Conservation (phyloP, 148 eudicot species). For the Chenopodium formosanum region DNA sequence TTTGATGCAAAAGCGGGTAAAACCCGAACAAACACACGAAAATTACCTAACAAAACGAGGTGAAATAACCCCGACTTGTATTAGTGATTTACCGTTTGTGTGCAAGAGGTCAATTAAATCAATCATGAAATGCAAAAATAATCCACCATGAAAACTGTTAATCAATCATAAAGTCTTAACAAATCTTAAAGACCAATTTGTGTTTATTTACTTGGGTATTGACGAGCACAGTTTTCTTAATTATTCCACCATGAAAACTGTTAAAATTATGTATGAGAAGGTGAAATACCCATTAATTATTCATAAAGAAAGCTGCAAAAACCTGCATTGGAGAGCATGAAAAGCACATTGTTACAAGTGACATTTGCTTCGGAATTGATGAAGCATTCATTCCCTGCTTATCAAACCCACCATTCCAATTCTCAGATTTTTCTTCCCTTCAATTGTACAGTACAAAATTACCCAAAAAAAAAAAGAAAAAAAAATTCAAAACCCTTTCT, state of each 20-base stretch:
- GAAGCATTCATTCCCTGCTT: conserved; percentile 8
- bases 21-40: no score
- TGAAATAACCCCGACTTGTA: no score
- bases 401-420: neutral
- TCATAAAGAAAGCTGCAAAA: conserved; percentile 17
- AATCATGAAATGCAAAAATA: no score
- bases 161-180: no score
- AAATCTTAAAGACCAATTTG: no score
- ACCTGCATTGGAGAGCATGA: conserved; percentile 17
- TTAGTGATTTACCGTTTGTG: neutral
- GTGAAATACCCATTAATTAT: neutral
- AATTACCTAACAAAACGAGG: no score
- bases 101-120: neutral
- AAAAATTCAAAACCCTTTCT: neutral
- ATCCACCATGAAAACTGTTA: no score
- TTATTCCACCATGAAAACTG: conserved; percentile 10
- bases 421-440: neutral
- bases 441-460: neutral
- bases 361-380: conserved; percentile 15
- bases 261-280: neutral
- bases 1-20: no score
- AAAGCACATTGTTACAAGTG: conserved; percentile 11
- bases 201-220: neutral
- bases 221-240: neutral
- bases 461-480: neutral